Conservation (phyloP, 2,329 filamentous ascomycete species). For the Phaeosphaeria sp. region DNA sequence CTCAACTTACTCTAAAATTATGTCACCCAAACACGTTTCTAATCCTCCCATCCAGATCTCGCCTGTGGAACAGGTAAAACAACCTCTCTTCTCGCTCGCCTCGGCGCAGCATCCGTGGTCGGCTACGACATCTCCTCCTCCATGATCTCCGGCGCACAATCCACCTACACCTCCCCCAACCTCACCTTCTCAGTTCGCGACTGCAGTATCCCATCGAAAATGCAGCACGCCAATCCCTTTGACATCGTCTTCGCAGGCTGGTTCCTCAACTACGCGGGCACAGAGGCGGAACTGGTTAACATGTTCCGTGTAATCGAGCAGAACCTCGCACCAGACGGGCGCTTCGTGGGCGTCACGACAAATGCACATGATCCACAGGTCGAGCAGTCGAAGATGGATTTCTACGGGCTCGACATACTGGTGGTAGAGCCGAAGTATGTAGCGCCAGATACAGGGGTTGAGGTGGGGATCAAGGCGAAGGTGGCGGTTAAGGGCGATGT, state of each 20-base stretch:
- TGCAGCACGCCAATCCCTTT: slow-evolving; percentile 9
- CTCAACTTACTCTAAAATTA: no score
- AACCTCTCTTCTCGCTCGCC: slow-evolving; percentile 26
- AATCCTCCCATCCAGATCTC: slow-evolving; percentile 25
- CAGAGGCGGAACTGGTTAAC: slow-evolving; percentile 19
- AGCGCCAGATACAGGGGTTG: slow-evolving; percentile 16
- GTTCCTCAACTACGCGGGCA: slow-evolving; percentile 42
- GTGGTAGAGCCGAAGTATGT: slow-evolving; percentile 28
- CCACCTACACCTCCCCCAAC: slow-evolving; percentile 24
- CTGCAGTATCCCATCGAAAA: slow-evolving; percentile 23
- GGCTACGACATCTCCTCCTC: slow-evolving; percentile 37
- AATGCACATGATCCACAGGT: slow-evolving; percentile 26
- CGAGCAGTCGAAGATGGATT: slow-evolving; percentile 21
- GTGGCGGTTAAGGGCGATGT: slow-evolving; percentile 22
- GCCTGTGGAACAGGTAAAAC: slow-evolving; percentile 40
- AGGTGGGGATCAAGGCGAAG: slow-evolving; percentile 30
- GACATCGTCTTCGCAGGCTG: slow-evolving; percentile 40
- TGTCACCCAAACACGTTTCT: neutral
- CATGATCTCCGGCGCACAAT: slow-evolving; percentile 31
- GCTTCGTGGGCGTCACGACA: slow-evolving; percentile 35
- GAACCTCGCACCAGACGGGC: slow-evolving; percentile 20
- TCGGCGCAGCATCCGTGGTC: slow-evolving; percentile 26
- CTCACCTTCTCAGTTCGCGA: slow-evolving; percentile 32
- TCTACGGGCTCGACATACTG: slow-evolving; percentile 31
- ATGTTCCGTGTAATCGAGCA: slow-evolving; percentile 33